These are phyloP conservation scores for Pythium rishiriense DNA, from an alignment of 352 stramenopile species.

Conservation along the genomic window DNA sequence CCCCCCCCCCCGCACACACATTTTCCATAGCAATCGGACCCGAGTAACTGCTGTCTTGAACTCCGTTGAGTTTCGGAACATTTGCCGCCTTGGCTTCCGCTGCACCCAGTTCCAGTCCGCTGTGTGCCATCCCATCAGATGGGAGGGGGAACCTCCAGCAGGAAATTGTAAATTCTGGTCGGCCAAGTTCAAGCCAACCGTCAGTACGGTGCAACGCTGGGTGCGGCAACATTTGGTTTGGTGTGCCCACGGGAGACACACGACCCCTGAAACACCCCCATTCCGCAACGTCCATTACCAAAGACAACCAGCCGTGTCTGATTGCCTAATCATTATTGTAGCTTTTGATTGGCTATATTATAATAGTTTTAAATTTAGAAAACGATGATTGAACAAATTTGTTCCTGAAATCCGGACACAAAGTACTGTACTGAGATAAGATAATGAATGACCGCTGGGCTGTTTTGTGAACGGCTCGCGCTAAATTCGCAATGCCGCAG, in stretches of 20 bases:
- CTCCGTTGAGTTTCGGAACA: no score
- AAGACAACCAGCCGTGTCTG: neutral
- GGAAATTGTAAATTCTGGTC: neutral
- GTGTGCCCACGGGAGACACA: constrained; percentile 11
- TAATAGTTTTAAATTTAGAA: neutral
- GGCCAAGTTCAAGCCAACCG: constrained; percentile 11
- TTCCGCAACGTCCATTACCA: constrained; percentile 9
- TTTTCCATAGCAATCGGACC: no score
- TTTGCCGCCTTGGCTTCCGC: neutral
- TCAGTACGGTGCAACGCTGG: neutral
- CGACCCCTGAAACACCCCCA: constrained; percentile 9
- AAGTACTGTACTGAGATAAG: no score
- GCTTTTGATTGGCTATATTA: neutral
- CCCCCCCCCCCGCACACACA: no score
- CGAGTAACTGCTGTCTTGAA: no score
- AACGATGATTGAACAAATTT: constrained; percentile 4
- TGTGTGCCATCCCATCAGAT: constrained; percentile 12
- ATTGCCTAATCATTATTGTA: constrained; percentile 8
- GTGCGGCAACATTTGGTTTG: constrained; percentile 18
- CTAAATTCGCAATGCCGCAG: no score
- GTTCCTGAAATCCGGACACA: no score
- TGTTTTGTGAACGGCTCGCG: no score
- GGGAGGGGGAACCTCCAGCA: neutral
- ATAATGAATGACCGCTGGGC: neutral
- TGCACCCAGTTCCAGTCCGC: no score